These are phyloP conservation scores for Phaeosphaeriaceae sp. DNA, from an alignment of 2,329 filamentous ascomycete genomes.

Conservation along the genomic window DNA sequence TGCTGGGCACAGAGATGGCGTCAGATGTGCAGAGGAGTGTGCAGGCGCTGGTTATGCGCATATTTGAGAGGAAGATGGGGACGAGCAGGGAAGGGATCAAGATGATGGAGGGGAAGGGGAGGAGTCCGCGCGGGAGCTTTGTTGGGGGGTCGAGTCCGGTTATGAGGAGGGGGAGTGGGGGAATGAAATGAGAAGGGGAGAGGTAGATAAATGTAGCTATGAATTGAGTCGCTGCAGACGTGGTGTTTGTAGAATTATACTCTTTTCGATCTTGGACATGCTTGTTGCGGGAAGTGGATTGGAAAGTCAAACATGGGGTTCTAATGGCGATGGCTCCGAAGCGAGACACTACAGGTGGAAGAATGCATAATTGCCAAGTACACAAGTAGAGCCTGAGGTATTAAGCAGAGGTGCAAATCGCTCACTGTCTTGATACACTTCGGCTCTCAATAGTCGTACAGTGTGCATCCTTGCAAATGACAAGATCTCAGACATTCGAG, in stretches of 20 bases:
- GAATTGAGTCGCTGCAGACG: too few relatives aligned
- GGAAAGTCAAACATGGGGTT: too few relatives aligned
- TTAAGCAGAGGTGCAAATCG: too few relatives aligned
- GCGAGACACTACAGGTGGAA: too few relatives aligned
- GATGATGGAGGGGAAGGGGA: slow-evolving; percentile 31
- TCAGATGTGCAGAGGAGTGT: slow-evolving; percentile 80
- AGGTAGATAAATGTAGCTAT: not conserved
- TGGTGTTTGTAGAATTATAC: not conserved
- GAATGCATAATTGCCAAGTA: too few relatives aligned
- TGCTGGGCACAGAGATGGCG: slow-evolving; percentile 83
- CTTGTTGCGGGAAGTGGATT: too few relatives aligned
- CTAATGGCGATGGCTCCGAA: too few relatives aligned
- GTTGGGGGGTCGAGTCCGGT: slow-evolving; percentile 22
- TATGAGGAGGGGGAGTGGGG: slow-evolving; percentile 16
- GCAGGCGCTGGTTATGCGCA: slow-evolving; percentile 77
- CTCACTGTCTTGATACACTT: too few relatives aligned
- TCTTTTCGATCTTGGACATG: not conserved
- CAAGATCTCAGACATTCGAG: too few relatives aligned
- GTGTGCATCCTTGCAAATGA: too few relatives aligned
- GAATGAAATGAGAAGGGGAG: not conserved
- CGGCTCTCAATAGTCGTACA: too few relatives aligned
- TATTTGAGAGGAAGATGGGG: slow-evolving; percentile 69
- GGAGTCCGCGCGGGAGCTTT: slow-evolving; percentile 34
- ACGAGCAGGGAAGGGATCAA: slow-evolving; percentile 28
- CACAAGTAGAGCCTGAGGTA: too few relatives aligned